Evolutionary conservation across 1,284 basidiomycete genomes (phyloP).

Genomic region (Hemileia vastatrix): DNA sequence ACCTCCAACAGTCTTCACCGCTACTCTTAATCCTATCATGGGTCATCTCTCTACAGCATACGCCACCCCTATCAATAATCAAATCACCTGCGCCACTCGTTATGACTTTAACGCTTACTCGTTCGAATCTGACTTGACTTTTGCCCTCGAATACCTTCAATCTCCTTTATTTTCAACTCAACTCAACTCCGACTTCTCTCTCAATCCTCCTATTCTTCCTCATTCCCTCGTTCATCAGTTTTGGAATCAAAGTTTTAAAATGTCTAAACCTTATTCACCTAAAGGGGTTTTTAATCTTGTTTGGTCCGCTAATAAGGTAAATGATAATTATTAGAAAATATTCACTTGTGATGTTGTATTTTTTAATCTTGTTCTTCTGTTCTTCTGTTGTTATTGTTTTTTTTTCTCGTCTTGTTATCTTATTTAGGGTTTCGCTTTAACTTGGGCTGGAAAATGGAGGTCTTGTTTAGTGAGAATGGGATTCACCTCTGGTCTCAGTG

Average conservation of each 20-base stretch:
- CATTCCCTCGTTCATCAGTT: no score
- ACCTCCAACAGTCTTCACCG: constrained; percentile 83
- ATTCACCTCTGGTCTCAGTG: constrained; percentile 13
- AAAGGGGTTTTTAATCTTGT: background rate
- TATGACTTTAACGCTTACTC: constrained; percentile 77
- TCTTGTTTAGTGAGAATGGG: constrained; percentile 17
- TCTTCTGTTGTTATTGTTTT: background rate
- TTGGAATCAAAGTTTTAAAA: background rate
- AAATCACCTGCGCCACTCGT: constrained; percentile 77
- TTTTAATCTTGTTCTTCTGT: background rate
- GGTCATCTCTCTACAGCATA: constrained; percentile 88
- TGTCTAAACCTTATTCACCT: background rate
- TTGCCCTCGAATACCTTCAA: constrained; percentile 51
- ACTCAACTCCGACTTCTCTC: no score
- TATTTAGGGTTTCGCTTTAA: constrained; percentile 12
- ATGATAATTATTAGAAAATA: constrained; percentile 9
- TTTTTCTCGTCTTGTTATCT: background rate
- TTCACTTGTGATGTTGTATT: constrained; percentile 4
- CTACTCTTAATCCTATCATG: constrained; percentile 91
- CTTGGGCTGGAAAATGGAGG: constrained; percentile 21
- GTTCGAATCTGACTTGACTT: constrained; percentile 87
- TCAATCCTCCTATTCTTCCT: no score
- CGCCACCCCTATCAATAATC: constrained; percentile 71
- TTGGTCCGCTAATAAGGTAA: background rate
- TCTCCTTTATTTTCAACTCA: background rate